Evolutionary conservation across 2,329 filamentous ascomycete species (phyloP).

Genomic region (Ascochyta fabae): DNA sequence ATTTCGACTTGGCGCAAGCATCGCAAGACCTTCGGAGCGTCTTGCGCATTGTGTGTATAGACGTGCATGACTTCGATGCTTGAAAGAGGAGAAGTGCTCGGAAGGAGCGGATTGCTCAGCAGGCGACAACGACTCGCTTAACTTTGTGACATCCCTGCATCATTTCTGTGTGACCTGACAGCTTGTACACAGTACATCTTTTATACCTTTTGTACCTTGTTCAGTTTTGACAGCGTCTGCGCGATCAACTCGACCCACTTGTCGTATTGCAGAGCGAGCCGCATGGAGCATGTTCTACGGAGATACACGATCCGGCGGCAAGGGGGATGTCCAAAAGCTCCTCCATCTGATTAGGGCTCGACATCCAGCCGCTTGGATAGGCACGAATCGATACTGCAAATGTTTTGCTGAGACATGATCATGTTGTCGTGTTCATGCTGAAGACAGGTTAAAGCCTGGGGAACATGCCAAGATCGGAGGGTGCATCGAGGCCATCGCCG

Average conservation of each 20-base stretch:
- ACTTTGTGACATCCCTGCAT: constrained; percentile 6
- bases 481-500: not conserved
- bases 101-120: constrained; percentile 12
- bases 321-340: not conserved
- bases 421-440: not conserved
- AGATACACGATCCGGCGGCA: no score
- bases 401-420: not conserved
- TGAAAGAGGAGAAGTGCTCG: not conserved
- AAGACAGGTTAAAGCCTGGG: not conserved
- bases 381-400: no score
- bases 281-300: no score
- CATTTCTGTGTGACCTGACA: not conserved
- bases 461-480: constrained; percentile 4
- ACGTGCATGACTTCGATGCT: constrained; percentile 14
- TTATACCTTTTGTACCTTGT: no score
- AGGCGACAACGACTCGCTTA: constrained; percentile 15
- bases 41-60: constrained; percentile 54
- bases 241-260: no score
- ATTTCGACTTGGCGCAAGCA: constrained; percentile 63
- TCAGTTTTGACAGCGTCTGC: no score
- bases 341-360: not conserved
- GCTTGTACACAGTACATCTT: no score
- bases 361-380: not conserved
- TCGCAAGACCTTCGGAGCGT: constrained; percentile 65
- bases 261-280: no score